Evolutionary conservation across 768 basidiomycete species (phyloP).

Genomic region (Termitomyces titanicus): DNA sequence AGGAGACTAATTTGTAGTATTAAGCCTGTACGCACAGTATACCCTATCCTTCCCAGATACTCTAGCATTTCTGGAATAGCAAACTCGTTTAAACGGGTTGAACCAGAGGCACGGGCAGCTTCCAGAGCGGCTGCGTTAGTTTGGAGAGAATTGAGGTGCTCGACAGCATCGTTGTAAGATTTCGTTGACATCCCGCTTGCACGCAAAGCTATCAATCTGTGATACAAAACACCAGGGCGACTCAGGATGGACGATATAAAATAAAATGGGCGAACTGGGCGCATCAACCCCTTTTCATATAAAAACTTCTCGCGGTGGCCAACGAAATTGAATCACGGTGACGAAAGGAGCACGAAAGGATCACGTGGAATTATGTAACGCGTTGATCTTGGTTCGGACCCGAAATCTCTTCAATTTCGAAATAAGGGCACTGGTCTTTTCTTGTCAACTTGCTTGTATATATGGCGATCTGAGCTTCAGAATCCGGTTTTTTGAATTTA

Average conservation of each 20-base stretch:
- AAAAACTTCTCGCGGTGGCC: slow-evolving; percentile 6
- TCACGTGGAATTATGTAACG: slow-evolving; percentile 4
- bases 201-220: background rate
- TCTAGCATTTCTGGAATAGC: slow-evolving; percentile 90
- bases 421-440: no score
- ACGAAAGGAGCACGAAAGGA: background rate
- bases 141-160: slow-evolving; percentile 75
- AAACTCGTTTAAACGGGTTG: slow-evolving; percentile 47
- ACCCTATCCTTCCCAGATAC: slow-evolving; percentile 83
- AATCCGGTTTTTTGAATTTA: background rate
- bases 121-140: slow-evolving; percentile 93
- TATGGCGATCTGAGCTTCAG: background rate
- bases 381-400: background rate
- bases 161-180: slow-evolving; percentile 72
- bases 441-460: slow-evolving; percentile 9
- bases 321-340: no score
- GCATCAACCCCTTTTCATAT: slow-evolving; percentile 1
- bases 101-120: slow-evolving; percentile 70
- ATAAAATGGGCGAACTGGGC: slow-evolving; percentile 5
- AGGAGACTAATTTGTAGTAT: slow-evolving; percentile 6
- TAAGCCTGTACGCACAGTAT: slow-evolving; percentile 52
- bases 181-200: slow-evolving; percentile 51
- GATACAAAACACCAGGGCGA: slow-evolving; percentile 3
- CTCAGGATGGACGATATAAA: slow-evolving; percentile 14
- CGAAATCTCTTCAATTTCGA: background rate